Evolutionary conservation across 1,284 basidiomycete genomes (phyloP), one percentile per base, ranked within the genome.

Genomic region (Sporisorium iseilematis-ciliati): DNA sequence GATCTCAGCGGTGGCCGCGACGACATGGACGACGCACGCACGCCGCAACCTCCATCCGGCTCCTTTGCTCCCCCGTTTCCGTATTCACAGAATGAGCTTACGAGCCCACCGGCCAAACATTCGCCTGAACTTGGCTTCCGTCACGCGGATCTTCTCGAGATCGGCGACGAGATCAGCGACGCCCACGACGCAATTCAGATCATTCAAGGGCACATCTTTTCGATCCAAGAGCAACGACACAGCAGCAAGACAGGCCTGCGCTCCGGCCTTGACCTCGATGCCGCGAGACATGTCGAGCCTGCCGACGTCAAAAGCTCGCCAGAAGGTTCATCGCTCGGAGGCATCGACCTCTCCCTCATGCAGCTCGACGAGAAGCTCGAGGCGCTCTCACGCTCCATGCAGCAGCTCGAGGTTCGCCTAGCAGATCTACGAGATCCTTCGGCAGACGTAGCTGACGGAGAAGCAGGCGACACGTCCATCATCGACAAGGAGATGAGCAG

Each of bases 321-420:
- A 14, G 35, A 53, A 14, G 51, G 31, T 20, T 7, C 65, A 12
- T 31, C 42, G 5, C 23, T 59, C 2, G 88, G 87, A 64, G 89
- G 91, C 57, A 92, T 95, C 65, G 93, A 94, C 82, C 89, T 91
- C 66, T 92, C 92, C 4, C 87, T 95, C 42, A 91, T 91, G 87
- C 89, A 86, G 67, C 89, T 95, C 61, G 91, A 94, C 75, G 91
- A 92, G 84, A 90, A 90, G 63, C 87, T 95, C n/a, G 91, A 93
- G 79, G 85, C 88, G 4, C 90, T 93, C 43, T 75, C 73, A 16
- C 59, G 65, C 16, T 25, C 33, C 53, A 75, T 78, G 69, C 73
- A 77, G 55, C 75, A 77, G 40, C 65, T 77, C 29, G 75, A 77
- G 20, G 75, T 73, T 7, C 55, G 75, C 21, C 33, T 77, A 2